These are phyloP conservation scores for Alternaria dauci DNA, from an alignment of 2,329 filamentous ascomycete genomes.

Conservation along the genomic window DNA sequence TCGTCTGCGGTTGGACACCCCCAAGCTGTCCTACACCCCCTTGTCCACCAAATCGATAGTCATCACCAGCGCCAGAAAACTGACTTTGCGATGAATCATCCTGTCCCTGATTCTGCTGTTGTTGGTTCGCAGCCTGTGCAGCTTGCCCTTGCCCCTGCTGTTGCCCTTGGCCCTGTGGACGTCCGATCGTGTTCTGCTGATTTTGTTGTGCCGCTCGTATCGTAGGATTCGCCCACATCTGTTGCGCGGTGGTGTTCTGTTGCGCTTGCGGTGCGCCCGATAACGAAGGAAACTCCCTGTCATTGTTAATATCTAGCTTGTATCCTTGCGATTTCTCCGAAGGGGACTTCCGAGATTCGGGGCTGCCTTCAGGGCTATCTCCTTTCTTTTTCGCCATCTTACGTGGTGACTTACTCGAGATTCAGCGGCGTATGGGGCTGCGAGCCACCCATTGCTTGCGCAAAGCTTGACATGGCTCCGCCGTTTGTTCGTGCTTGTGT, in stretches of 20 bases:
- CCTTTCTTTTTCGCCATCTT: conserved; percentile 11
- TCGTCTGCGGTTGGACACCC: conserved; percentile 61
- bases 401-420: conserved; percentile 60
- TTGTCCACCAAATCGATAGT: conserved; percentile 66
- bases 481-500: conserved; percentile 61
- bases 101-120: conserved; percentile 53
- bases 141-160: conserved; percentile 41
- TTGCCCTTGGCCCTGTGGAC: conserved; percentile 56
- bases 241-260: conserved; percentile 60
- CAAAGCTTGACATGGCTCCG: conserved; percentile 62
- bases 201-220: conserved; percentile 63
- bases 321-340: neutral
- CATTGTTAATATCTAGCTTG: conserved; percentile 34
- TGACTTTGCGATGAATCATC: conserved; percentile 58
- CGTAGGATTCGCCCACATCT: conserved; percentile 66
- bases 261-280: conserved; percentile 65
- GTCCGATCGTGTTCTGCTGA: conserved; percentile 63
- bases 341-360: neutral
- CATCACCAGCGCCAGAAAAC: conserved; percentile 61
- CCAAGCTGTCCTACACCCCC: conserved; percentile 61
- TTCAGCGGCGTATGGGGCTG: conserved; percentile 64
- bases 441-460: conserved; percentile 64
- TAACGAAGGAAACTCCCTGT: conserved; percentile 69
- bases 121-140: conserved; percentile 52
- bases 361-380: neutral